Percentiles rank a stretch among this genome's conserved stretches.
Evolutionary conservation across 1,284 basidiomycete species (phyloP).

Genomic region (Rhodotorula sp.): DNA sequence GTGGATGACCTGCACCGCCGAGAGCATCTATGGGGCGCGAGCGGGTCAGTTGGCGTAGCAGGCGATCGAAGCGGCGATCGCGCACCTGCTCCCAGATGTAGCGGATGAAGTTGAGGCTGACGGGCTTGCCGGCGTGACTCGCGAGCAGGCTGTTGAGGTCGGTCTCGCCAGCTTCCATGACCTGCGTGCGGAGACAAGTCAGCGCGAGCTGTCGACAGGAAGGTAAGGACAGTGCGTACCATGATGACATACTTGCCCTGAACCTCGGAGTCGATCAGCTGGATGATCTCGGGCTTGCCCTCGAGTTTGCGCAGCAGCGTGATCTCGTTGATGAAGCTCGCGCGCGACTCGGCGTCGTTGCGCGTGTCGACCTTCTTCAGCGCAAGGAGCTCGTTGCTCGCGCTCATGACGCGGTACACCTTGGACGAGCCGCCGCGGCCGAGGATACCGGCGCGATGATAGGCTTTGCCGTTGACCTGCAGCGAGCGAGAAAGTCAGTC

Average conservation of each 20-base stretch:
- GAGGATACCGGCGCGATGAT: slow-evolving; percentile 79
- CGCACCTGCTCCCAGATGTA: slow-evolving; percentile 91
- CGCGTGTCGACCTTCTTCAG: slow-evolving; percentile 85
- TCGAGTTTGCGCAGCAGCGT: slow-evolving; percentile 78
- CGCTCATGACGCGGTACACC: slow-evolving; percentile 82
- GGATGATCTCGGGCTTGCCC: slow-evolving; percentile 85
- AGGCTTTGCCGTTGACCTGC: slow-evolving; percentile 72
- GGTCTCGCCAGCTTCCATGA: slow-evolving; percentile 93
- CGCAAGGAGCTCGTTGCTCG: slow-evolving; percentile 72
- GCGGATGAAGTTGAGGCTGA: slow-evolving; percentile 88
- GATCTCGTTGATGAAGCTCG: slow-evolving; percentile 93
- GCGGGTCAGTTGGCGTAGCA: not conserved
- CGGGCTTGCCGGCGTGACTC: slow-evolving; percentile 73
- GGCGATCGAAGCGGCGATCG: not conserved
- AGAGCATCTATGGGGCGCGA: slow-evolving; percentile 69
- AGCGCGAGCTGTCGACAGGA: not conserved
- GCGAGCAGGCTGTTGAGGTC: slow-evolving; percentile 74
- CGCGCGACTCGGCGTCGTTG: slow-evolving; percentile 75
- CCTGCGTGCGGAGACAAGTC: slow-evolving; percentile 43
- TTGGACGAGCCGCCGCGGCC: slow-evolving; percentile 92
- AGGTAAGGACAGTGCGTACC: slow-evolving; percentile 48
- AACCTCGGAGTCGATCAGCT: slow-evolving; percentile 79
- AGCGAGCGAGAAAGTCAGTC: not conserved
- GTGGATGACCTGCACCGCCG: slow-evolving; percentile 92
- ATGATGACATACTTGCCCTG: slow-evolving; percentile 64